These are phyloP conservation scores for Cicer chorassanicum DNA, from an alignment of 306 rosid genomes.

Conservation along the genomic window DNA sequence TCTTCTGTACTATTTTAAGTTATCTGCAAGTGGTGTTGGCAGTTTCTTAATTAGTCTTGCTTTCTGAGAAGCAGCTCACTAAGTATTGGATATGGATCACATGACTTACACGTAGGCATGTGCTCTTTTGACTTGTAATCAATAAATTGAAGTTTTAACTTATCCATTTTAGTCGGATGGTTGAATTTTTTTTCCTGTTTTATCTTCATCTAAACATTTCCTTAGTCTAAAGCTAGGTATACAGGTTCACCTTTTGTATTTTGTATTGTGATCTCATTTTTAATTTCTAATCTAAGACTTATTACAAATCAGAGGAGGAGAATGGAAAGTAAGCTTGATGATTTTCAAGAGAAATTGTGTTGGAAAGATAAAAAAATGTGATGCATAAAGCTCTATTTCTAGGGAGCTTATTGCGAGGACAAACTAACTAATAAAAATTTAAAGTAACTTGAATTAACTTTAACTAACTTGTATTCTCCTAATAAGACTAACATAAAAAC, in stretches of 20 bases:
- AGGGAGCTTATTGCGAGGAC: neutral
- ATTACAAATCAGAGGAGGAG: neutral
- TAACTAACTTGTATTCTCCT: neutral
- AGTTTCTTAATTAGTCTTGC: neutral
- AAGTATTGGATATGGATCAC: slow-evolving; percentile 32
- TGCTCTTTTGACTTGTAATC: slow-evolving; percentile 35
- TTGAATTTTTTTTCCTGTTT: neutral
- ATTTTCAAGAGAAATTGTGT: neutral
- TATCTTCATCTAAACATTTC: slow-evolving; percentile 10
- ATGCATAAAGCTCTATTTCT: neutral
- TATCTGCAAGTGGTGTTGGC: slow-evolving; percentile 10
- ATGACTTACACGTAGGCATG: slow-evolving; percentile 31
- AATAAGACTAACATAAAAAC: neutral
- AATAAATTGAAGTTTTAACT: slow-evolving; percentile 29
- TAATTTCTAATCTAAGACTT: neutral
- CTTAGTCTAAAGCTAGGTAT: slow-evolving; percentile 7
- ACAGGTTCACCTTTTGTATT: neutral
- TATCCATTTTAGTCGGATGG: slow-evolving; percentile 1
- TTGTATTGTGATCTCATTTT: neutral
- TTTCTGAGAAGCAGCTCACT: neutral
- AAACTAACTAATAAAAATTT: neutral
- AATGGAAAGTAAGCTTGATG: neutral
- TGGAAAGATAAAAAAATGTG: neutral
- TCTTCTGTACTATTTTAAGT: slow-evolving; percentile 22
- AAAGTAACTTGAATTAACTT: neutral